phyloP scores from a whole-genome alignment of 208 protist genomes.

The Trypanosoma melophagium region DNA sequence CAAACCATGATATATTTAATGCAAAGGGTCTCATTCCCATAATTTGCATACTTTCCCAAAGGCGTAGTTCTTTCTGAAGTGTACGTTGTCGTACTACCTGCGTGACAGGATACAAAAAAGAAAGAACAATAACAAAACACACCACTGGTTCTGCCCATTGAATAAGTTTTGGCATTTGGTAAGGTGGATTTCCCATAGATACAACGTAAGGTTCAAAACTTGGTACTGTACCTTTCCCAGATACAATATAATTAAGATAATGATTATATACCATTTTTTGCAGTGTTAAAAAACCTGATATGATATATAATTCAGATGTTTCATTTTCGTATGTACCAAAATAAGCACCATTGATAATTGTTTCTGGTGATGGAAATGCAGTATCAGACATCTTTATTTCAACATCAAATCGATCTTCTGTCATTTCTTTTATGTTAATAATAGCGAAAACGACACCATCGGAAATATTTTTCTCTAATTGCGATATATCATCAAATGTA shows the following conservation, averaged over 20 bases:
- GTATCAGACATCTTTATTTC: conserved; percentile 57
- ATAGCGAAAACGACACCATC: conserved; percentile 42
- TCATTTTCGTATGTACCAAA: conserved; percentile 36
- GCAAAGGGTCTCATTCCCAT: conserved; percentile 31
- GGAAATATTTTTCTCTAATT: conserved; percentile 36
- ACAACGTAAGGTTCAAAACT: conserved; percentile 7
- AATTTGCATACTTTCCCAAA: conserved; percentile 44
- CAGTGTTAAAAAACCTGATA: conserved; percentile 72
- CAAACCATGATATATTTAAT: conserved; percentile 37
- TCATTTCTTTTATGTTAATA: conserved; percentile 30
- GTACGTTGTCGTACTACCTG: conserved; percentile 22
- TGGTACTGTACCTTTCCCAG: not conserved
- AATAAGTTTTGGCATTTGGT: not conserved
- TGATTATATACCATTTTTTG: conserved; percentile 66
- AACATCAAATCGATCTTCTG: conserved; percentile 55
- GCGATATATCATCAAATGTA: conserved; percentile 50
- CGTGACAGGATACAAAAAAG: conserved; percentile 35
- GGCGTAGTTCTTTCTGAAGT: conserved; percentile 39
- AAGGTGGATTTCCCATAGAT: conserved; percentile 4
- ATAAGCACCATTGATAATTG: conserved; percentile 37
- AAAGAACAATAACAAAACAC: conserved; percentile 24
- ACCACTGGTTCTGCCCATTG: not conserved
- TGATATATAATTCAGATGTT: conserved; percentile 63
- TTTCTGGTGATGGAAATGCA: conserved; percentile 37
- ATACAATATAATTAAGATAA: conserved; percentile 41